Evolutionary conservation across 139 green algal species (phyloP).

Genomic region (Desmodesmus armatus): DNA sequence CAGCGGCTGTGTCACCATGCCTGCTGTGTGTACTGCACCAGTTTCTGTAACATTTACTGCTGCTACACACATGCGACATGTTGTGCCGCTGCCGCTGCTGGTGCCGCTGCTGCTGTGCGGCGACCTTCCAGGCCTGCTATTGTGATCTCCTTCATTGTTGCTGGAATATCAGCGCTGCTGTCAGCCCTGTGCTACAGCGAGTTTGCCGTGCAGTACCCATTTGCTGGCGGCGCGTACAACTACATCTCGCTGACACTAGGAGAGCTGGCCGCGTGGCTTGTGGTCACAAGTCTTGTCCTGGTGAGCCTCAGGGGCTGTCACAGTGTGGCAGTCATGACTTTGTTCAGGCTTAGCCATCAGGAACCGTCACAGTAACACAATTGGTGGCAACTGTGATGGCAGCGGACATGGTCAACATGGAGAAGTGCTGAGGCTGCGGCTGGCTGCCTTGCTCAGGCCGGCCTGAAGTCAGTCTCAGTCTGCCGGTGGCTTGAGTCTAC

Average conservation of each 20-base stretch:
- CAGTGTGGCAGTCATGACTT: no score
- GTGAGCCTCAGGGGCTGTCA: not conserved
- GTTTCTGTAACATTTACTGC: not conserved
- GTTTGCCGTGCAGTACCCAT: slow-evolving; percentile 72
- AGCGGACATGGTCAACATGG: no score
- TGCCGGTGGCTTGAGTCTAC: no score
- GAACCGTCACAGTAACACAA: no score
- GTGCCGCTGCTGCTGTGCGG: not conserved
- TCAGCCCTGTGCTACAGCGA: slow-evolving; percentile 81
- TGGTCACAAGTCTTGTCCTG: slow-evolving; percentile 19
- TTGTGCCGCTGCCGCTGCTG: not conserved
- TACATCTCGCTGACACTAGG: slow-evolving; percentile 81
- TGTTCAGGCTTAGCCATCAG: no score
- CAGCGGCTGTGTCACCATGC: not conserved
- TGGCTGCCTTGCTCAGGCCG: no score
- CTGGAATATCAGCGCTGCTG: slow-evolving; percentile 65
- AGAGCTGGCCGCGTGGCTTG: slow-evolving; percentile 67
- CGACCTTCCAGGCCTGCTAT: slow-evolving; percentile 52
- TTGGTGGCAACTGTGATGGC: no score
- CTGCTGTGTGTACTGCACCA: not conserved
- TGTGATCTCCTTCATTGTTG: slow-evolving; percentile 58
- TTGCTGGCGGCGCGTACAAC: slow-evolving; percentile 68
- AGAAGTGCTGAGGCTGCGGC: no score
- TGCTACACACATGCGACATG: not conserved
- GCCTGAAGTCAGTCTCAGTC: no score